Base-by-base conservation (phyloP, 2,329 filamentous ascomycete species). In the Clonostachys chloroleuca region DNA sequence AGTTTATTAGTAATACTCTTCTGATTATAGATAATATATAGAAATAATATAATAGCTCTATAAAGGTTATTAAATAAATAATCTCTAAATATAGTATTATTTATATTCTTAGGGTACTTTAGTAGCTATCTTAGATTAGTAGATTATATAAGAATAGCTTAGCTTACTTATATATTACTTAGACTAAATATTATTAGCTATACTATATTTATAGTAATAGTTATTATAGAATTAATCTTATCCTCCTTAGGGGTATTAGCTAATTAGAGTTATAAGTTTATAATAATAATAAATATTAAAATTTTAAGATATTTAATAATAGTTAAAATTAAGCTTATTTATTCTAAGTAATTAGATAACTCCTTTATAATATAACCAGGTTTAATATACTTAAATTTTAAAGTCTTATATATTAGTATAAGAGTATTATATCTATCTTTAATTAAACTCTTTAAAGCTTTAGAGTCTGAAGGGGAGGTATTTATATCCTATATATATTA, bases 11-110 rank as follows among this genome's bases (percentile, higher is more conserved):
- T 39, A 43, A 40, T 34, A 48, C 13, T 18, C 44, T 24, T 44
- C 41, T 30, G 39, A 9, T 37, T 6, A 6, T 14, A 37, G 2
- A 37, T 37, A 37, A 37, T 37, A 14, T 14, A 37, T 4, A 14
- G 16, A 9, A 14, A 37, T 37, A 37, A 37, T 47, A 43, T 49
- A 17, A 16, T 41, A 47, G 46, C 43, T 45, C 42, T 46, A 42
- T 48, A 47, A 2, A 37, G 5, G 5, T 37, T 37, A 37, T 14
- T 18, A 18, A 18, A 18, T 3, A 5, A 18, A 5, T 18, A 18
- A 18, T 18, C 5, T 3, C 18, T 37, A 37, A 37, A 14, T 14
- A 37, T 7, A 3, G 7, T 14, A 37, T 37, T 37, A 37, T 37
- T 14, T 6, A 5, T 6, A 16, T 6, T 6, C 5, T 37, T 37